Percentiles rank a stretch among this genome's conserved stretches.
phyloP scores from a whole-genome alignment of 345 rosid genomes.

The Hibiscus tridactylites region DNA sequence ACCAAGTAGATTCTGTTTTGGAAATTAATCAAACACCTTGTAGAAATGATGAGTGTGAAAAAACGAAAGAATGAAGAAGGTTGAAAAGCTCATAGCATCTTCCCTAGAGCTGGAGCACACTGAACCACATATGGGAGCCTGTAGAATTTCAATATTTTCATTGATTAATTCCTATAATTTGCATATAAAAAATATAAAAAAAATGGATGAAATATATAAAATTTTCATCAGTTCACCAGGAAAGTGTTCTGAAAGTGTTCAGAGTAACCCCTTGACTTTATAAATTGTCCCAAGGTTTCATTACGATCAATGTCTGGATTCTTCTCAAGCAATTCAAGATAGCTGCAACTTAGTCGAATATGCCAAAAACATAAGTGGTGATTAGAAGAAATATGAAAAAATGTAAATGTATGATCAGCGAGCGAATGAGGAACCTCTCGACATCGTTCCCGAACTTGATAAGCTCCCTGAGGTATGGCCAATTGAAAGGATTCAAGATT shows the following conservation, averaged over 20 bases:
- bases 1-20: neutral
- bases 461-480: constrained; percentile 69
- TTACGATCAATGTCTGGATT: constrained; percentile 53
- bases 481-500: constrained; percentile 47
- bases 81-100: constrained; percentile 66
- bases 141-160: neutral
- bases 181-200: neutral
- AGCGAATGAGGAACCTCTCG: constrained; percentile 22
- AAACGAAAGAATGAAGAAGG: constrained; percentile 69
- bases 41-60: constrained; percentile 71
- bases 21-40: constrained; percentile 37
- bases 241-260: constrained; percentile 69
- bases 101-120: constrained; percentile 76
- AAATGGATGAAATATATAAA: neutral
- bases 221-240: constrained; percentile 37
- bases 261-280: constrained; percentile 63
- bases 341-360: constrained; percentile 18
- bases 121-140: constrained; percentile 82
- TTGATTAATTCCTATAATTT: neutral
- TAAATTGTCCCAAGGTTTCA: constrained; percentile 68
- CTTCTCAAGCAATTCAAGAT: constrained; percentile 50
- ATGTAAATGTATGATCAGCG: neutral
- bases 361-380: neutral
- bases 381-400: neutral
- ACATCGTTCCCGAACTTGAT: constrained; percentile 57